Base-by-base conservation (phyloP, 306 rosid species). In the Cicer yamashitae region DNA sequence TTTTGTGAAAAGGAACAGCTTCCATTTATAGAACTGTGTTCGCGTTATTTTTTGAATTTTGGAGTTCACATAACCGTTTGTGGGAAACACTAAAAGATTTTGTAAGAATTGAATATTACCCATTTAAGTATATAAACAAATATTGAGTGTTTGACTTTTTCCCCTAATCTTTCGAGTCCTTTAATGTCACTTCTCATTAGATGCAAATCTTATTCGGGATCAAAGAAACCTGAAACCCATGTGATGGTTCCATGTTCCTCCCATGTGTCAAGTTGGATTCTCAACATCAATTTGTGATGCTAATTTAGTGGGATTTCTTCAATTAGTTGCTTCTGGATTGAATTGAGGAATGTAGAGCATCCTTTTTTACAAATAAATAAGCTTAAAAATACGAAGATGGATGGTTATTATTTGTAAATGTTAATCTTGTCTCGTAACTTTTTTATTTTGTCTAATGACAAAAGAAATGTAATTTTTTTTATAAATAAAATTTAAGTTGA, bases 221-320 rank as follows among this genome's bases (percentile, higher is more conserved):
- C 52, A 53, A 71, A 47, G 71, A 70, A 48, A 15, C 20, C 60
- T 41, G 13, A 17, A 18, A 45, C 14, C 30, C 50, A 65, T 22
- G 57, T 18, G 52, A 44, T 25, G 38, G 52, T 66, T 44, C 54
- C 44, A 45, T 75, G 64, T 64, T 58, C 46, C 61, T 62, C 73
- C 77, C 77, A 78, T 70, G 82, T 48, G 76, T 63, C 4, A 75
- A 50, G 44, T 44, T 67, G 17, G 74, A 77, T 77, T 67, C 60
- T 77, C 34, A 39, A 67, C 18, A 46, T 38, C 39, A 51, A 70
- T 13, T 1, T 60, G 6, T 10, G 53, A 64, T 67, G 39, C 53
- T 73, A 7, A 56, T 25, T 18, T 25, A 7, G 58, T 58, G 70
- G 39, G 7, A 39, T 69, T 71, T 67, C 72, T 50, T 71, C 37